A percentile compares a stretch with the other conserved stretches of the same genome.
These are phyloP conservation scores for Phylloporus arenicola DNA, from an alignment of 768 basidiomycete species.

Conservation along the genomic window DNA sequence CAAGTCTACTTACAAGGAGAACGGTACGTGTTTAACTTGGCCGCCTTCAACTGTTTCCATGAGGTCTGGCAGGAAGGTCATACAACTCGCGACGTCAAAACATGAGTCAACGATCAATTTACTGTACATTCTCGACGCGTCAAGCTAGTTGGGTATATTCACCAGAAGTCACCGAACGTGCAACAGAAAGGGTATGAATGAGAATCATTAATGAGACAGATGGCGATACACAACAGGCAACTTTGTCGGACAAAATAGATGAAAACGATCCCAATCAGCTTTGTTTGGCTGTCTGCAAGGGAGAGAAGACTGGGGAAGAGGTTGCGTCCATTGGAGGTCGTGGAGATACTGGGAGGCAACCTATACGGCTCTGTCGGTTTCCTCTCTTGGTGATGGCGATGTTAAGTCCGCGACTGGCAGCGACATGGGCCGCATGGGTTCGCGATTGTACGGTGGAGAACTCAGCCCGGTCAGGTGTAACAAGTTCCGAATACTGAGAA, in stretches of 20 bases:
- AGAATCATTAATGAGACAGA: constrained; percentile 13
- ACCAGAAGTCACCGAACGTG: constrained; percentile 3
- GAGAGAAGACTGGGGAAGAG: constrained; percentile 13
- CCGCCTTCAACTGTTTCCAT: constrained; percentile 11
- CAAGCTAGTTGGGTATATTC: constrained; percentile 20
- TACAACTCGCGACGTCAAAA: too few relatives aligned
- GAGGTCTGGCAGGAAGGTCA: too few relatives aligned
- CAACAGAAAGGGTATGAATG: constrained; percentile 25
- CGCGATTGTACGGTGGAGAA: constrained; percentile 32
- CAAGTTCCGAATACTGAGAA: constrained; percentile 23
- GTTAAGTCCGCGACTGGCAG: constrained; percentile 68
- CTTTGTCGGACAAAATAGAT: background rate
- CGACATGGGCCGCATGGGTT: constrained; percentile 53
- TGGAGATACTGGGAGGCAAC: constrained; percentile 54
- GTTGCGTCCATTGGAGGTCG: constrained; percentile 18
- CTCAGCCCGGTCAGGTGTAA: constrained; percentile 17
- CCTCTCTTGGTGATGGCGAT: constrained; percentile 53
- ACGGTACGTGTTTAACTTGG: constrained; percentile 29
- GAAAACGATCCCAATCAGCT: constrained; percentile 10
- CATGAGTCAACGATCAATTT: background rate
- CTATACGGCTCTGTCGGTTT: constrained; percentile 59
- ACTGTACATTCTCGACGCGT: background rate
- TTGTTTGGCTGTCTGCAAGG: constrained; percentile 23
- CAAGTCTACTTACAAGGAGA: constrained; percentile 38
- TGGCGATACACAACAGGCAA: constrained; percentile 6